A percentile compares a stretch with the other conserved stretches of the same genome.
Conservation (phyloP, 1,284 basidiomycete genomes). For the Sanghuangporus sanghuang region DNA sequence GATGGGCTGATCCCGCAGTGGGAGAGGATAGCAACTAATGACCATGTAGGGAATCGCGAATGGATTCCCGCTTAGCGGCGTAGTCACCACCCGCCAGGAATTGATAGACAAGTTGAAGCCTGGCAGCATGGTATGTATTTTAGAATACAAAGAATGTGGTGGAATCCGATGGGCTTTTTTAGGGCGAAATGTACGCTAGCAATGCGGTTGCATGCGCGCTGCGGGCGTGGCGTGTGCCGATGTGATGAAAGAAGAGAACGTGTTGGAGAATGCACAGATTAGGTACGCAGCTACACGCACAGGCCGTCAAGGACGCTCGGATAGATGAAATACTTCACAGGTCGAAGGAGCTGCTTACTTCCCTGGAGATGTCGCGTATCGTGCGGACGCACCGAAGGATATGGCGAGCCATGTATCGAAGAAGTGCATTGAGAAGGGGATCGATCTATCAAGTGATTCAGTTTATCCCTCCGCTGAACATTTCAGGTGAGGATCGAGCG, state of each 20-base stretch:
- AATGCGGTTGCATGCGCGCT: conserved; percentile 86
- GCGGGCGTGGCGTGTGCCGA: conserved; percentile 81
- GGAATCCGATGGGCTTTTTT: too few species aligned
- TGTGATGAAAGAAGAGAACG: conserved; percentile 70
- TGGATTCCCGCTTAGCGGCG: conserved; percentile 88
- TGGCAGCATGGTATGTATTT: conserved; percentile 62
- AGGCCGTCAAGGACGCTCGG: conserved; percentile 10
- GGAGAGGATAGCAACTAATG: background rate
- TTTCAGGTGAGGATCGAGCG: conserved; percentile 56
- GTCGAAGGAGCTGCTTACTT: conserved; percentile 66
- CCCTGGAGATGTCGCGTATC: conserved; percentile 47
- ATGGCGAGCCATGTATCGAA: conserved; percentile 74
- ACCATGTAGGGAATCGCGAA: conserved; percentile 76
- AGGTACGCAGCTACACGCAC: conserved; percentile 38
- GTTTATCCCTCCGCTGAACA: conserved; percentile 73
- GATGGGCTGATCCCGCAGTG: conserved; percentile 30
- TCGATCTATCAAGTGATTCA: conserved; percentile 76
- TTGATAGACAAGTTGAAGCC: conserved; percentile 77
- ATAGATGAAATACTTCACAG: conserved; percentile 30
- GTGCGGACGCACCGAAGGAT: conserved; percentile 46
- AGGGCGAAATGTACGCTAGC: conserved; percentile 91
- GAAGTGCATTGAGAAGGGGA: conserved; percentile 78
- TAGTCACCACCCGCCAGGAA: conserved; percentile 79
- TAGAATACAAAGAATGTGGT: too few species aligned
- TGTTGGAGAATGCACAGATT: conserved; percentile 73